These are phyloP conservation scores for Diaporthe caulivora DNA, from an alignment of 2,329 filamentous ascomycete species.

Conservation along the genomic window DNA sequence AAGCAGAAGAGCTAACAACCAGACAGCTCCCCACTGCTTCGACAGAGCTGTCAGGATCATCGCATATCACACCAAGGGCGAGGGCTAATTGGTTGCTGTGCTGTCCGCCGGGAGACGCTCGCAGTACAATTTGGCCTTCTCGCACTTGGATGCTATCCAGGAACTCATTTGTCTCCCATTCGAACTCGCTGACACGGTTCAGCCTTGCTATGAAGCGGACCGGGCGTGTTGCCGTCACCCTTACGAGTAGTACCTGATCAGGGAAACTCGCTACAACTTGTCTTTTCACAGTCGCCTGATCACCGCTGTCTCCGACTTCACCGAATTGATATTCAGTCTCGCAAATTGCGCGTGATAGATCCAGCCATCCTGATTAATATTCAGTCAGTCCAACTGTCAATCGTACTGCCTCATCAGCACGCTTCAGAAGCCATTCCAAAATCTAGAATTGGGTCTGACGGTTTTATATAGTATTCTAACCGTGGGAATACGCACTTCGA, in stretches of 20 bases:
- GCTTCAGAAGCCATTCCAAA: conserved; percentile 35
- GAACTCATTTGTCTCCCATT: conserved; percentile 59
- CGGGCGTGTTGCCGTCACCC: conserved; percentile 40
- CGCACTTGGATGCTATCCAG: conserved; percentile 51
- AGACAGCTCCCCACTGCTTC: conserved; percentile 51
- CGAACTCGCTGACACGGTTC: conserved; percentile 54
- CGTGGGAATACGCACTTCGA: neutral
- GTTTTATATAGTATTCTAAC: neutral
- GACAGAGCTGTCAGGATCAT: conserved; percentile 44
- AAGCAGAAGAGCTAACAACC: conserved; percentile 51
- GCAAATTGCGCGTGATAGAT: conserved; percentile 39
- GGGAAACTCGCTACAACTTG: conserved; percentile 42
- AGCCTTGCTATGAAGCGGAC: conserved; percentile 46
- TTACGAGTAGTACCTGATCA: conserved; percentile 39
- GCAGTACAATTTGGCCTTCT: conserved; percentile 49
- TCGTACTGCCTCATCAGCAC: neutral
- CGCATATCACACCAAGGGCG: conserved; percentile 46
- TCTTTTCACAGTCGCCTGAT: conserved; percentile 35
- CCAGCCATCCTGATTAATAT: conserved; percentile 25
- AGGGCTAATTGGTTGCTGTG: conserved; percentile 50
- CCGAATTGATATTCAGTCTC: conserved; percentile 34
- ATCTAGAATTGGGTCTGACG: neutral
- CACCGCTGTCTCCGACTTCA: neutral
- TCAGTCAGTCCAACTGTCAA: neutral
- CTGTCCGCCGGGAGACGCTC: conserved; percentile 52